A percentile compares a stretch with the other conserved stretches of the same genome.
Conservation (phyloP, 1,139 yeast genomes). For the Suhomyces anneliseae region DNA sequence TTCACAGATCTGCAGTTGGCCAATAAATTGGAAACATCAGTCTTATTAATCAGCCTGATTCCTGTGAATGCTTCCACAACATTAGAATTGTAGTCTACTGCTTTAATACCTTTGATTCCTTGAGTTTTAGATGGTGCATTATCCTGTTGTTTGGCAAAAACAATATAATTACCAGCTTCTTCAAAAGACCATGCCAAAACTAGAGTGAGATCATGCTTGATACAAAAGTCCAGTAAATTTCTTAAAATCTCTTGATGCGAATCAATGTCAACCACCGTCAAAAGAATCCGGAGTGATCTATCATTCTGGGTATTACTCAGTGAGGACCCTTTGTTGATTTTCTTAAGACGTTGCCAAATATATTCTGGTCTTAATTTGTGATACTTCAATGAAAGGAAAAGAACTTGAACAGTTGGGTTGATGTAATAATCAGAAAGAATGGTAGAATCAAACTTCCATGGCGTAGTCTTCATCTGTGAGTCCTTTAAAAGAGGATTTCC, state of each 20-base stretch:
- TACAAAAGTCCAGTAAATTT: conserved; percentile 67
- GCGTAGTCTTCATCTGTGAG: conserved; percentile 38
- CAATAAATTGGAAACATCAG: conserved; percentile 56
- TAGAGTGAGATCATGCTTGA: conserved; percentile 69
- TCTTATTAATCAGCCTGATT: conserved; percentile 55
- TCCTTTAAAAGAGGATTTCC: conserved; percentile 45
- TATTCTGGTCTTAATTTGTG: conserved; percentile 89
- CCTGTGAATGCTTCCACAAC: conserved; percentile 52
- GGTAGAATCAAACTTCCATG: conserved; percentile 37
- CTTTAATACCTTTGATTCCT: conserved; percentile 15
- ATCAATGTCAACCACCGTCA: conserved; percentile 78
- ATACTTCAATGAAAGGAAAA: conserved; percentile 76
- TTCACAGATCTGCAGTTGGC: conserved; percentile 54
- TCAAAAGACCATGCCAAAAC: conserved; percentile 79
- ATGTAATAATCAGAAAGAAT: conserved; percentile 65
- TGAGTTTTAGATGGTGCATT: conserved; percentile 15
- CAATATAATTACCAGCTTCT: conserved; percentile 83
- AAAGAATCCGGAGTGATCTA: conserved; percentile 56
- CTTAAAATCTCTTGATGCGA: conserved; percentile 68
- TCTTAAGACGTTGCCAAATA: conserved; percentile 66
- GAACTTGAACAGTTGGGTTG: conserved; percentile 61
- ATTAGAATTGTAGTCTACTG: conserved; percentile 46
- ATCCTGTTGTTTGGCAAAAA: conserved; percentile 50
- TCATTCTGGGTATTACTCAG: conserved; percentile 28
- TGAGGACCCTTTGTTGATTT: conserved; percentile 19